These are phyloP conservation scores for Haplosporangium gracile DNA, from an alignment of 192 early-diverging fungal genomes.

Conservation along the genomic window DNA sequence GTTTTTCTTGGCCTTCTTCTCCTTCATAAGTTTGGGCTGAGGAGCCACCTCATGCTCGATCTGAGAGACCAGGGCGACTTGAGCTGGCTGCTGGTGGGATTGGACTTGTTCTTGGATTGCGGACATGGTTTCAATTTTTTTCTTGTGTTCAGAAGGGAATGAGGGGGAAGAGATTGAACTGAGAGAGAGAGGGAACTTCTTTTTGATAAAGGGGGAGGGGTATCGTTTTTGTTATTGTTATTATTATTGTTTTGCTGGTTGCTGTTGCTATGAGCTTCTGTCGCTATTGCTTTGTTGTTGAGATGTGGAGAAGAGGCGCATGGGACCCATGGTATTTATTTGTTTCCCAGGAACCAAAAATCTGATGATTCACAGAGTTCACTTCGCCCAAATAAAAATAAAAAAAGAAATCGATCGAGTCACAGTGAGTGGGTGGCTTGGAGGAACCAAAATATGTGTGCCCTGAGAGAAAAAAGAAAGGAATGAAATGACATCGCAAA, in stretches of 20 bases:
- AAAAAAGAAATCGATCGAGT: not conserved
- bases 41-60: not conserved
- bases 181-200: not conserved
- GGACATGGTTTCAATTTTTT: not conserved
- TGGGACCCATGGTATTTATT: not conserved
- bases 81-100: not conserved
- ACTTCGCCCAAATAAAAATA: not conserved
- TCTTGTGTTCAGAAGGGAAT: not conserved
- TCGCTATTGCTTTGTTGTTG: not conserved
- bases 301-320: not conserved
- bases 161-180: too few species aligned
- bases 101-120: not conserved
- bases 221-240: not conserved
- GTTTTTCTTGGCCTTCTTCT: slow-evolving; percentile 26
- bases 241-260: not conserved
- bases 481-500: too few species aligned
- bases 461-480: too few species aligned
- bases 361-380: not conserved
- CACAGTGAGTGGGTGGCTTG: not conserved
- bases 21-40: slow-evolving; percentile 10
- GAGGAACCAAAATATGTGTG: not conserved
- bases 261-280: not conserved
- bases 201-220: not conserved
- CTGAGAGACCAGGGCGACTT: not conserved
- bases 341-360: not conserved